Percentiles rank a stretch among this genome's conserved stretches.
Evolutionary conservation across 2,329 filamentous ascomycete species (phyloP).

Genomic region (Pseudogymnoascus sp.): DNA sequence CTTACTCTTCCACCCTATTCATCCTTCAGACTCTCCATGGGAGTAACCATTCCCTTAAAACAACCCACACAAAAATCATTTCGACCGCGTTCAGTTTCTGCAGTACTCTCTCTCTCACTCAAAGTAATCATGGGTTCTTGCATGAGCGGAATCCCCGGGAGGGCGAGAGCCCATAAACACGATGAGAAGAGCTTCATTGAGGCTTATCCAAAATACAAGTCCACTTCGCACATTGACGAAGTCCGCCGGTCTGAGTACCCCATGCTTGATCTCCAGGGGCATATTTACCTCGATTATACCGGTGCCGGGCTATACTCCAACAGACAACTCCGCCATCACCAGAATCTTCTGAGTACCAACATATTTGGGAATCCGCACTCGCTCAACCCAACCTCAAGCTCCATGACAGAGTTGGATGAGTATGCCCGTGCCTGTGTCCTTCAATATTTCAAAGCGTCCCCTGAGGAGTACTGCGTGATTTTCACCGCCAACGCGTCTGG

Average conservation of each 20-base stretch:
- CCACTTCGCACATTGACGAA: slow-evolving; percentile 27
- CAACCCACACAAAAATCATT: neutral
- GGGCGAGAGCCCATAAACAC: neutral
- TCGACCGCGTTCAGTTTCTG: neutral
- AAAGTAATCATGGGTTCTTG: neutral
- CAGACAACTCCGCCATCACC: slow-evolving; percentile 29
- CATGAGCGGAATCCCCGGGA: neutral
- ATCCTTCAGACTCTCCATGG: neutral
- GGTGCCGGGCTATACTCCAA: slow-evolving; percentile 32
- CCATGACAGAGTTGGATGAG: slow-evolving; percentile 30
- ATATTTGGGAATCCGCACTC: slow-evolving; percentile 37
- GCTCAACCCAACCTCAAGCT: slow-evolving; percentile 31
- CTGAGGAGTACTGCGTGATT: slow-evolving; percentile 34
- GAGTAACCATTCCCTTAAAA: neutral
- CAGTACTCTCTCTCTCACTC: neutral
- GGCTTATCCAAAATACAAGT: slow-evolving; percentile 29
- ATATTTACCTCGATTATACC: slow-evolving; percentile 37
- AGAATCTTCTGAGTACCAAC: slow-evolving; percentile 23
- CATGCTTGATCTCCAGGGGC: slow-evolving; percentile 32
- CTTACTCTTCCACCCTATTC: neutral
- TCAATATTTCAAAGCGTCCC: slow-evolving; percentile 29
- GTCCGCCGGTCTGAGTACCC: slow-evolving; percentile 30
- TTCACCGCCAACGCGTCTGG: slow-evolving; percentile 36
- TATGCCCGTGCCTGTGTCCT: slow-evolving; percentile 28
- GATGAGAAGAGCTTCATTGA: neutral